These are phyloP conservation scores for Lachancea fermentati DNA, from an alignment of 805 yeast genomes.

Conservation along the genomic window DNA sequence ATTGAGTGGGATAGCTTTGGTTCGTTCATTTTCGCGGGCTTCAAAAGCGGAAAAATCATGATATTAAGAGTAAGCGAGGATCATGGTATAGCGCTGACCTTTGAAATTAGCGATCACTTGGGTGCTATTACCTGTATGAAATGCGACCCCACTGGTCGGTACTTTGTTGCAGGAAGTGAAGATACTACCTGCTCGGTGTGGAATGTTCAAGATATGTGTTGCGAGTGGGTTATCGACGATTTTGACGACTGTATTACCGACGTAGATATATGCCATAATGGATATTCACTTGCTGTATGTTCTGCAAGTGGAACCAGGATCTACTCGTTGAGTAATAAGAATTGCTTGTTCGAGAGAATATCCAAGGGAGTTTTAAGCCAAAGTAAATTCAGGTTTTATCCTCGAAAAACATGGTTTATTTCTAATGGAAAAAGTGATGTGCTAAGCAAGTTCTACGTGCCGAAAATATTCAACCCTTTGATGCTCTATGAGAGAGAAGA, in stretches of 20 bases:
- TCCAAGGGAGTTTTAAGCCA: background rate
- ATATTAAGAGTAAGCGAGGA: conserved; percentile 15
- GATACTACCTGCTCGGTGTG: conserved; percentile 27
- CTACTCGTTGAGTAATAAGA: background rate
- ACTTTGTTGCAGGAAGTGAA: conserved; percentile 45
- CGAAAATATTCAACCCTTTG: background rate
- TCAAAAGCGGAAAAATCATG: conserved; percentile 41
- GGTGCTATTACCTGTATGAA: conserved; percentile 43
- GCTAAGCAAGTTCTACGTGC: conserved; percentile 11
- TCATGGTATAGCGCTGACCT: conserved; percentile 6
- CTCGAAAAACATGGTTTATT: conserved; percentile 22
- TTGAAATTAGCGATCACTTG: conserved; percentile 41
- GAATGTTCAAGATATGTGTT: conserved; percentile 19
- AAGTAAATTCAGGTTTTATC: conserved; percentile 19
- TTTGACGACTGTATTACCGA: conserved; percentile 15
- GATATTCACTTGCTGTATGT: conserved; percentile 17
- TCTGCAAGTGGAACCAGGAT: conserved; percentile 2
- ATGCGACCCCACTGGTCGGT: conserved; percentile 49
- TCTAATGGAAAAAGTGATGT: conserved; percentile 18
- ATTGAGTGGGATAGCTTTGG: conserved; percentile 32
- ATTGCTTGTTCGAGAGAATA: background rate
- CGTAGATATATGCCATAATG: conserved; percentile 22
- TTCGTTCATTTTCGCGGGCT: conserved; percentile 40
- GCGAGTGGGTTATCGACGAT: conserved; percentile 14
- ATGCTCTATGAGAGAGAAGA: background rate